Evolutionary conservation across 2,329 filamentous ascomycete genomes (phyloP).

Genomic region (Cladosporium sp.): DNA sequence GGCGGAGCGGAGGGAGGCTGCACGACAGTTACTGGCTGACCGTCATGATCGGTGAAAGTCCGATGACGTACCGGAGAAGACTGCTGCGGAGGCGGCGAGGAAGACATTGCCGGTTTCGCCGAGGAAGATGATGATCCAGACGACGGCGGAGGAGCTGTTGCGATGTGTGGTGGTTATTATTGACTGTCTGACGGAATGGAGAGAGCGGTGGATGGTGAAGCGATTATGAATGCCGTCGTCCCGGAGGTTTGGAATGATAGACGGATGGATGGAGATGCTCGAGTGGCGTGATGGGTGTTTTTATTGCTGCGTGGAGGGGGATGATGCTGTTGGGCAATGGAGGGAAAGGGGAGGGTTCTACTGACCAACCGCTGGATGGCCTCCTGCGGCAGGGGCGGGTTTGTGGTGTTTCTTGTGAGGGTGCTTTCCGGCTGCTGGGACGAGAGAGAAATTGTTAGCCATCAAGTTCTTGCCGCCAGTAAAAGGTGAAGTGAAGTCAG

Average conservation of each 20-base stretch:
- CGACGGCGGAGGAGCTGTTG: not conserved
- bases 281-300: not conserved
- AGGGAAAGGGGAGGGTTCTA: not conserved
- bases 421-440: not conserved
- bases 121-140: not conserved
- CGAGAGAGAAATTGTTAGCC: not conserved
- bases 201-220: not conserved
- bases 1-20: constrained; percentile 1
- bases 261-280: not conserved
- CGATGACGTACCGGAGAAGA: constrained; percentile 1
- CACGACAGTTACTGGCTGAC: constrained; percentile 2
- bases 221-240: not conserved
- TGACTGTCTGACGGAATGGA: not conserved
- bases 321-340: too few species aligned
- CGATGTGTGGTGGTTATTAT: not conserved
- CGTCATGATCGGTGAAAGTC: constrained; percentile 6
- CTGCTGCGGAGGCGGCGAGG: not conserved
- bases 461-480: not conserved
- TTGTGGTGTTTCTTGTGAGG: constrained; percentile 1
- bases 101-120: constrained; percentile 3
- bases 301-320: not conserved
- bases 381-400: constrained; percentile 1
- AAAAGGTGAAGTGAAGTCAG: not conserved
- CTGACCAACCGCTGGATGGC: not conserved
- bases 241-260: not conserved